Percentiles rank a stretch among this genome's conserved stretches.
phyloP scores from a whole-genome alignment of 192 early-diverging fungal genomes.

The Entomortierella beljakovae region DNA sequence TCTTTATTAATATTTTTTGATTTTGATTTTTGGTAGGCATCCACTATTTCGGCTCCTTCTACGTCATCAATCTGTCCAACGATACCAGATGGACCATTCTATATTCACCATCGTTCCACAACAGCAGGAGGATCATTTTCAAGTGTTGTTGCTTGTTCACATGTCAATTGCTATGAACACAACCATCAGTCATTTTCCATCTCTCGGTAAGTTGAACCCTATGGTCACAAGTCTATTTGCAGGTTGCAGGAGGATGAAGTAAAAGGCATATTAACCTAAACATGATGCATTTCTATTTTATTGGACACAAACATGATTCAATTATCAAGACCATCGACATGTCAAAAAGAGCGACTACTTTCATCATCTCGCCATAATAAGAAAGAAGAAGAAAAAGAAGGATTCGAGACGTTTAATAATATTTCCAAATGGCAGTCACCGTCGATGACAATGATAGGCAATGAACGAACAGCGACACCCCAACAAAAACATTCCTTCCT shows the following conservation, averaged over 20 bases:
- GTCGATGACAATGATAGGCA: too few species aligned
- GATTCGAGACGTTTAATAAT: too few species aligned
- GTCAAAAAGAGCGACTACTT: slow-evolving; percentile 7
- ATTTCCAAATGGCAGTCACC: neutral
- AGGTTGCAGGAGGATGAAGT: neutral
- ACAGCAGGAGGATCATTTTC: slow-evolving; percentile 14
- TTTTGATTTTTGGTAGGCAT: neutral
- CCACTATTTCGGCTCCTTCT: neutral
- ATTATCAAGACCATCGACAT: slow-evolving; percentile 4
- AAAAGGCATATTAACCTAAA: neutral
- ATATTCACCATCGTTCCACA: slow-evolving; percentile 48
- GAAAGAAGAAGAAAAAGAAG: too few species aligned
- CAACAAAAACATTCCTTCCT: slow-evolving; percentile 31
- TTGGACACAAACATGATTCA: too few species aligned
- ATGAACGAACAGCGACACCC: neutral
- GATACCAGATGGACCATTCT: slow-evolving; percentile 43
- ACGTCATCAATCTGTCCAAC: slow-evolving; percentile 18
- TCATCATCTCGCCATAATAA: neutral
- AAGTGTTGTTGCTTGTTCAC: slow-evolving; percentile 16
- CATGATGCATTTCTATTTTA: too few species aligned
- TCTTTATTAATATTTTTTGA: neutral
- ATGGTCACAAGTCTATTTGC: neutral
- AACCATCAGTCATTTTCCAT: neutral
- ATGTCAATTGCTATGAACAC: slow-evolving; percentile 33
- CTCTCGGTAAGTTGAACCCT: neutral